These are phyloP conservation scores for Haematococcus lacustris DNA, from an alignment of 139 green algal species.

Conservation along the genomic window DNA sequence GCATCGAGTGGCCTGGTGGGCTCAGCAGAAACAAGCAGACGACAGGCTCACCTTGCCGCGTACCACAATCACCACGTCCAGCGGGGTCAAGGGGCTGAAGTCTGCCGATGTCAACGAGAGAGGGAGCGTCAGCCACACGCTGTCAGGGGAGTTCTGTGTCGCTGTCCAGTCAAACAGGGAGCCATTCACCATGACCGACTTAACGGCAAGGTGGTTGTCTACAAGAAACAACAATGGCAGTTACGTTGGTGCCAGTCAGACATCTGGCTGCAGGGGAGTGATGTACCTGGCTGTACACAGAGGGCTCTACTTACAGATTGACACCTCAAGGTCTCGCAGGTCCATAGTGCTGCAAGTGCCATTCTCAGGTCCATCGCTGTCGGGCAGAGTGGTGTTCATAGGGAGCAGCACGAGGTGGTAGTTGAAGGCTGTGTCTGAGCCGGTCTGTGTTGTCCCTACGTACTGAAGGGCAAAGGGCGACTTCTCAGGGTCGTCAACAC, in stretches of 20 bases:
- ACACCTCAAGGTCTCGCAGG: slow-evolving; percentile 21
- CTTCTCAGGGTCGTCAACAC: slow-evolving; percentile 23
- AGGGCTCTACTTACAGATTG: slow-evolving; percentile 21
- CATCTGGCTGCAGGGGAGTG: neutral
- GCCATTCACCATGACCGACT: slow-evolving; percentile 33
- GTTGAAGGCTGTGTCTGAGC: slow-evolving; percentile 32
- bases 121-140: slow-evolving; percentile 22
- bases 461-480: slow-evolving; percentile 25
- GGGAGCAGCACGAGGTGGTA: slow-evolving; percentile 25
- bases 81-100: neutral
- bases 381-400: neutral
- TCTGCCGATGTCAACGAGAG: slow-evolving; percentile 9
- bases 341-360: slow-evolving; percentile 29
- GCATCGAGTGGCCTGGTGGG: neutral
- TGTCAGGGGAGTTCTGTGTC: slow-evolving; percentile 5
- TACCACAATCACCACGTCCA: slow-evolving; percentile 29
- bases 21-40: neutral
- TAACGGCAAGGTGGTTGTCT: slow-evolving; percentile 27
- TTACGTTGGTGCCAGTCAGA: neutral
- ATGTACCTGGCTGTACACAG: neutral
- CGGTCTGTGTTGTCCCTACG: slow-evolving; percentile 8
- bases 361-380: slow-evolving; percentile 16
- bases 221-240: neutral
- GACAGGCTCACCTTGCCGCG: slow-evolving; percentile 13
- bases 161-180: slow-evolving; percentile 1